Evolutionary conservation across 2,329 filamentous ascomycete genomes (phyloP), one percentile per base, ranked within the genome.

Genomic region (Aphanoascus verrucosus): DNA sequence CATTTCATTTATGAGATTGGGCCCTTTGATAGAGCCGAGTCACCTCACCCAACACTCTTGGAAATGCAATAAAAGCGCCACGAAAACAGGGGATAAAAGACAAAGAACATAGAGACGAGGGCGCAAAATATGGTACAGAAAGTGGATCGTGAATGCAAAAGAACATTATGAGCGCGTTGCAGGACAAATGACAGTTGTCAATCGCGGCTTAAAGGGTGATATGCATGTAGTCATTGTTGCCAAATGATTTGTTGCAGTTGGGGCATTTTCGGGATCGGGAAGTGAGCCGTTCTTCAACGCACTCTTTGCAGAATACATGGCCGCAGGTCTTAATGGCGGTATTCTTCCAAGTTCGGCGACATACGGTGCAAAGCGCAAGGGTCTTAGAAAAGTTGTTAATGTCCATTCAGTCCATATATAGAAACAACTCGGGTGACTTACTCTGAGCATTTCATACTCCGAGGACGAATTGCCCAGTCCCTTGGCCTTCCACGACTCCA

Each of bases 251-350:
- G 63, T 86, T 88, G 75, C 94, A 98, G 62, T 88, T 91, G 2
- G 93, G 93, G 65, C 93, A 98, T 69, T 97, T 97, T 60, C 93
- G 81, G 72, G 91, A 90, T 35, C 93, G 86, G 64, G 93, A 94
- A 44, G 82, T 82, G 57, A 96, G 83, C 54, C 93, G 84, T 64
- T 94, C 86, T 59, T 95, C 88, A 20, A 97, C 86, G 66, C 93
- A 98, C 46, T 83, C 79, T 64, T 84, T 84, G 77, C 93, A 98
- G 69, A 97, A 95, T 47, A 94, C 81, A 69, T 98, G 93, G 1
- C 93, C 93, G 68, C 93, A 98, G 0, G 87, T 89, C 72, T 93
- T 94, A 67, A 98, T 79, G 8, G 85, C 85, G 0, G 90, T 94
- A 65, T 97, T 88, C 71, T 97, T 97, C 74, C 96, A 90, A 61